A percentile compares a stretch with the other conserved stretches of the same genome.
Evolutionary conservation across 441 rosid genomes (phyloP).

Genomic region (Metrosideros polymorpha): DNA sequence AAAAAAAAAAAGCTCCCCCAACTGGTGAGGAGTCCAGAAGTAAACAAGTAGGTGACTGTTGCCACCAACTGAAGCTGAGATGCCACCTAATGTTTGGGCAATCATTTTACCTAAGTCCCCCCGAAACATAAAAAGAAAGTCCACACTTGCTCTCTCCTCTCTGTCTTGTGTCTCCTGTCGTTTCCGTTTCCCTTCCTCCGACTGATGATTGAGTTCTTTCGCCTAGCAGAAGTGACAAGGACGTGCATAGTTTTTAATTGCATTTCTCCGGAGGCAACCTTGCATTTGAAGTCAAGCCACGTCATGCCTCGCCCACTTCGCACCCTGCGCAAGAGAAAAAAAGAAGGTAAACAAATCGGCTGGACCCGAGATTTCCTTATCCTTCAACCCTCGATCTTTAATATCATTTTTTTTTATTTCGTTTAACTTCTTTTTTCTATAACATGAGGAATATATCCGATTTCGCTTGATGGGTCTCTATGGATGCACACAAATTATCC

Average conservation of each 20-base stretch:
- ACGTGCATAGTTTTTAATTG: constrained; percentile 13
- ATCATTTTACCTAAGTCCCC: constrained; percentile 9
- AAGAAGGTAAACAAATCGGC: neutral
- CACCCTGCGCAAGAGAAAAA: neutral
- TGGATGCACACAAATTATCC: neutral
- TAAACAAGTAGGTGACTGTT: neutral
- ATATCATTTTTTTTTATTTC: neutral
- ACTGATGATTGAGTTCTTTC: neutral
- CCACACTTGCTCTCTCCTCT: neutral
- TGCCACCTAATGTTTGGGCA: constrained; percentile 36
- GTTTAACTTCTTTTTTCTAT: neutral
- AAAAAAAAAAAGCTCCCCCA: neutral
- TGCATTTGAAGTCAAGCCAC: constrained; percentile 45
- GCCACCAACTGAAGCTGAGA: constrained; percentile 45
- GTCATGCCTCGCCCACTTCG: neutral
- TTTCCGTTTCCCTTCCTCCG: neutral
- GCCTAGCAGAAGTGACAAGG: constrained; percentile 20
- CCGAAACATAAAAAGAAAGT: neutral
- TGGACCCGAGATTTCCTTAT: too few species aligned
- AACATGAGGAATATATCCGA: neutral
- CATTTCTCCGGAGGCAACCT: neutral
- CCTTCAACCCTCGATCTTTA: neutral
- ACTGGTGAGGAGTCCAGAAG: neutral
- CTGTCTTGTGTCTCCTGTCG: neutral
- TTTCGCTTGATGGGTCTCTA: neutral